Base-by-base conservation (phyloP, 257 asterid species). In the Dorcoceras hygrometricum region DNA sequence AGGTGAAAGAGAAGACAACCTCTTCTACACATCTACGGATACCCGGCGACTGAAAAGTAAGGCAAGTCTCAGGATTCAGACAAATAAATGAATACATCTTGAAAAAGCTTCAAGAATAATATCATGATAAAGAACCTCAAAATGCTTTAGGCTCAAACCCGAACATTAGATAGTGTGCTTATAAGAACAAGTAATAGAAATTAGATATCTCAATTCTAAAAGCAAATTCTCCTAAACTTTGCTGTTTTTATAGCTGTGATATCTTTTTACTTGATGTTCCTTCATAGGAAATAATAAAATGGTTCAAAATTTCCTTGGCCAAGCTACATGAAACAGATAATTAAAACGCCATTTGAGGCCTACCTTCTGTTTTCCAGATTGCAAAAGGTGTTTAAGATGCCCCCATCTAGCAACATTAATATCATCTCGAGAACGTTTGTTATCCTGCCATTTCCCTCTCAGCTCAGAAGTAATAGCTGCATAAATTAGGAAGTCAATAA, bases 381-480 rank as follows among this genome's bases (percentile, higher is more conserved):
- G 92, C 74, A 89, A 75, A 34, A 81, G 70, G 68, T 76, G 73
- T 73, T 85, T 93, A 57, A 93, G 80, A 59, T 88, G 91, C 56
- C 79, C 77, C 99, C 99, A 90, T 59, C 96, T 80, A 63, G 53
- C 65, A 73, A 74, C 76, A 80, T 93, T 86, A 59, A 88, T 73
- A 72, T 88, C 91, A 29, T 86, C 97, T 69, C 86, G 84, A 57
- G 85, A 31, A 6, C 90, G 90, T 70, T 77, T 82, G 76, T 82
- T 86, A 65, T 83, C 93, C 75, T 67, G 82, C 97, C 97, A 89
- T 77, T 76, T 93, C 26, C 81, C 87, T 23, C 86, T 79, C 28
- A 93, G 95, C 79, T 90, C 97, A 57, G 90, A 84, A 74, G 88
- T 73, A 77, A 81, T 71, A 71, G 95, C 97, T 93, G 91, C 77